Evolutionary conservation across 2,329 filamentous ascomycete genomes (phyloP).

Genomic region (Dothiorella sarmentorum): DNA sequence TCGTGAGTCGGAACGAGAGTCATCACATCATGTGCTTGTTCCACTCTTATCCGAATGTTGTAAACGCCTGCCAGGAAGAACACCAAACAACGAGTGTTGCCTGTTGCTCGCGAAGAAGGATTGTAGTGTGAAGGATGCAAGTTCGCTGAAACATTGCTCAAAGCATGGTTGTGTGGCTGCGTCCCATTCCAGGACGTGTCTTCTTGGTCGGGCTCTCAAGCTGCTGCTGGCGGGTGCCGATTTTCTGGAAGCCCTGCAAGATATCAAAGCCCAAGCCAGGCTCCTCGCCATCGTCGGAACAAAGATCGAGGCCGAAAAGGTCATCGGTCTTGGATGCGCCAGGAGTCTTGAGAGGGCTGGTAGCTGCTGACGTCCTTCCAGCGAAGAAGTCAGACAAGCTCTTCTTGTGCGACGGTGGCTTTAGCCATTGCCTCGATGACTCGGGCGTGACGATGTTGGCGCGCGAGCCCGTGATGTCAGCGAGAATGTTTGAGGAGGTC

Average conservation of each 20-base stretch:
- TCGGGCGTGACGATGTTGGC: constrained; percentile 48
- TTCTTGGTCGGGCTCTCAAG: constrained; percentile 17
- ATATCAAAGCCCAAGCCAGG: constrained; percentile 64
- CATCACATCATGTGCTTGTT: neutral
- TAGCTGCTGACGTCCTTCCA: constrained; percentile 12
- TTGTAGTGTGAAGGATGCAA: neutral
- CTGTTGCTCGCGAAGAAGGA: neutral
- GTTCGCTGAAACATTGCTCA: neutral
- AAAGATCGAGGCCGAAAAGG: constrained; percentile 54
- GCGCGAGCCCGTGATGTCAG: constrained; percentile 56
- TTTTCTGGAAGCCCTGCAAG: constrained; percentile 72
- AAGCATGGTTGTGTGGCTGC: constrained; percentile 4
- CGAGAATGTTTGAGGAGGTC: constrained; percentile 59
- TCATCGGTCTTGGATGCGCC: constrained; percentile 39
- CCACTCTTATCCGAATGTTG: neutral
- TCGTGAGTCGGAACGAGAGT: constrained; percentile 6
- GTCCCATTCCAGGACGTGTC: neutral
- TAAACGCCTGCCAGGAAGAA: neutral
- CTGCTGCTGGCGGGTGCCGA: constrained; percentile 46
- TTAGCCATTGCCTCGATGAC: constrained; percentile 46
- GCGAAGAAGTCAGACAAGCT: constrained; percentile 18
- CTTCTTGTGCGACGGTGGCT: constrained; percentile 35
- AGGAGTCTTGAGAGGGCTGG: constrained; percentile 15
- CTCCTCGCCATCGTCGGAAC: constrained; percentile 58
- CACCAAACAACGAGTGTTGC: neutral